These are phyloP conservation scores for Geotrichum armillariae DNA, from an alignment of 1,139 yeast genomes.

Conservation along the genomic window DNA sequence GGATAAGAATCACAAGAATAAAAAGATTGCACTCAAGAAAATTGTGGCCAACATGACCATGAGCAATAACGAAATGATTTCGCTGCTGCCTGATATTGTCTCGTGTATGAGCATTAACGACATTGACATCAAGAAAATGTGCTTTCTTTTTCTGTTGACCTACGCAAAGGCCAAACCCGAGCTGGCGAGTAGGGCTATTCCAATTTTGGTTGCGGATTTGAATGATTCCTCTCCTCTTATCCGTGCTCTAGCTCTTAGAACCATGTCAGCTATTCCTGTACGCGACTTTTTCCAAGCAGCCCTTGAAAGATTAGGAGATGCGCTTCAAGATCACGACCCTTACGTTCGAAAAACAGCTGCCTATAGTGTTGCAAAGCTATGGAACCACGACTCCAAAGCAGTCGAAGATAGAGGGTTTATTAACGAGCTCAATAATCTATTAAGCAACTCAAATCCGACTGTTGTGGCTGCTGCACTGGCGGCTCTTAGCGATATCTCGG, in stretches of 20 bases:
- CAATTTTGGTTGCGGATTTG: slow-evolving; percentile 55
- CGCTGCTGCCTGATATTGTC: slow-evolving; percentile 66
- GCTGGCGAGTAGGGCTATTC: slow-evolving; percentile 56
- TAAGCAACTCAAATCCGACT: slow-evolving; percentile 54
- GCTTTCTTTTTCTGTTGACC: slow-evolving; percentile 52
- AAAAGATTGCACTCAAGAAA: slow-evolving; percentile 67
- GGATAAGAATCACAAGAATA: slow-evolving; percentile 46
- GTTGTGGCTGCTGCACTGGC: slow-evolving; percentile 77
- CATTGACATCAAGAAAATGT: slow-evolving; percentile 67
- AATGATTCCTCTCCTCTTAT: slow-evolving; percentile 44
- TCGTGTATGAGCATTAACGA: slow-evolving; percentile 63
- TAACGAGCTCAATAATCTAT: slow-evolving; percentile 55
- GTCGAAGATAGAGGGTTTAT: slow-evolving; percentile 52
- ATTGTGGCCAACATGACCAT: slow-evolving; percentile 81
- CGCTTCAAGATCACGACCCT: slow-evolving; percentile 55
- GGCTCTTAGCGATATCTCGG: slow-evolving; percentile 66
- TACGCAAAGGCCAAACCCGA: slow-evolving; percentile 62
- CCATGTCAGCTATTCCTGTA: slow-evolving; percentile 60
- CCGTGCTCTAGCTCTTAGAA: slow-evolving; percentile 60
- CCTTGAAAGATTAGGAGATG: slow-evolving; percentile 39
- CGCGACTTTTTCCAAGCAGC: slow-evolving; percentile 53
- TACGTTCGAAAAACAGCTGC: slow-evolving; percentile 70
- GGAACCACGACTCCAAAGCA: slow-evolving; percentile 53
- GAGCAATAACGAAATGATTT: slow-evolving; percentile 75
- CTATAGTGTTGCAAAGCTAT: slow-evolving; percentile 66